These are phyloP conservation scores for Corinectria fuckeliana DNA, from an alignment of 2,329 filamentous ascomycete genomes.

Conservation along the genomic window DNA sequence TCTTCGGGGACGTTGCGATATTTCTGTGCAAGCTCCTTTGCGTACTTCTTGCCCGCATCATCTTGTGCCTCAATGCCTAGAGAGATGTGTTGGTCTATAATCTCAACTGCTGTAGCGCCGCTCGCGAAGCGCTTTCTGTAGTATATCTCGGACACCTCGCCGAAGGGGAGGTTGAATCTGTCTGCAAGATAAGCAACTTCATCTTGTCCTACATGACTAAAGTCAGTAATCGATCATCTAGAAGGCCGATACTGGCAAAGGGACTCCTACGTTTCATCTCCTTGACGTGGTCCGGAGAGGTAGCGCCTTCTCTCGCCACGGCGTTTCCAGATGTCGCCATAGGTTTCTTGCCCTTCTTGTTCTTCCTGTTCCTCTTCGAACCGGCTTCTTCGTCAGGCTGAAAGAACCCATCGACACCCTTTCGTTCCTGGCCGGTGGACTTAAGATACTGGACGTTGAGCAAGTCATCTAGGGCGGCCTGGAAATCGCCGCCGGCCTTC, in stretches of 20 bases:
- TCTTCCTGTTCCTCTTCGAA: slow-evolving; percentile 48
- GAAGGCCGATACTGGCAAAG: not conserved
- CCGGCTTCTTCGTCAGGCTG: slow-evolving; percentile 55
- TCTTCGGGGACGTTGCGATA: slow-evolving; percentile 51
- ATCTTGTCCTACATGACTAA: slow-evolving; percentile 40
- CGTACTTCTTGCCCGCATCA: slow-evolving; percentile 38
- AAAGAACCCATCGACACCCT: slow-evolving; percentile 84
- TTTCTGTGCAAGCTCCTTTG: slow-evolving; percentile 45
- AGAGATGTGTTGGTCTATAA: slow-evolving; percentile 52
- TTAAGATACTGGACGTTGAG: slow-evolving; percentile 81
- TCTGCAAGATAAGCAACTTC: slow-evolving; percentile 54
- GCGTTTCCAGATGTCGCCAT: slow-evolving; percentile 12
- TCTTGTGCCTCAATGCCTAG: slow-evolving; percentile 45
- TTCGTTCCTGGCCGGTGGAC: slow-evolving; percentile 66
- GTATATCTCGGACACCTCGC: slow-evolving; percentile 51
- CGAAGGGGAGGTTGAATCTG: slow-evolving; percentile 49
- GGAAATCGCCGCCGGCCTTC: slow-evolving; percentile 71
- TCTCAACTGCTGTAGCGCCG: slow-evolving; percentile 49
- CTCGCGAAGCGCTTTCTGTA: slow-evolving; percentile 46
- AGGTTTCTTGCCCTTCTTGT: slow-evolving; percentile 40
- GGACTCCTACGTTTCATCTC: slow-evolving; percentile 41
- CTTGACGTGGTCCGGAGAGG: slow-evolving; percentile 29
- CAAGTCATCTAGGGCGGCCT: slow-evolving; percentile 77
- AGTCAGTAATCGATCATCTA: not conserved
- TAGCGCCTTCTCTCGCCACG: slow-evolving; percentile 22